Conservation (phyloP, 148 eudicot species). For the Camellia sinensis region DNA sequence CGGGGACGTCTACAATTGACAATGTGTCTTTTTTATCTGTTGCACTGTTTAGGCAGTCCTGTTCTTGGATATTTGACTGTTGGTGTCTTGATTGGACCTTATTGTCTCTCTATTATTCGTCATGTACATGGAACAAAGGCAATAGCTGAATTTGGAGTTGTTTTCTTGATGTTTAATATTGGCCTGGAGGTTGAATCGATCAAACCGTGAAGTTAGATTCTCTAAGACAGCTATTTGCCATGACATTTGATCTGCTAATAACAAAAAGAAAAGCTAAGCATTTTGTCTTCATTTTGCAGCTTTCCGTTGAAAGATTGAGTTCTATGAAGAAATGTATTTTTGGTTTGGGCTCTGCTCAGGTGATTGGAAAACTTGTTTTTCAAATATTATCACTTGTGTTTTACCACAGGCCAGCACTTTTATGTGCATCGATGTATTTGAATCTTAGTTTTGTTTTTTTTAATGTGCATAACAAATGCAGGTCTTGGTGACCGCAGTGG, state of each 20-base stretch:
- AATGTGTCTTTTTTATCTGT: conserved; percentile 2
- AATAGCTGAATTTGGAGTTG: conserved; percentile 98
- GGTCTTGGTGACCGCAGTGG: conserved; percentile 88
- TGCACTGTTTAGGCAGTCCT: conserved; percentile 78
- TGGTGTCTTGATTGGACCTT: conserved; percentile 98
- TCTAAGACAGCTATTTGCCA: not conserved
- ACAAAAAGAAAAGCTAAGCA: not conserved
- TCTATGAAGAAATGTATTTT: conserved; percentile 99
- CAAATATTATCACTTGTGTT: conserved; percentile 8
- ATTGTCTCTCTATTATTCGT: conserved; percentile 94
- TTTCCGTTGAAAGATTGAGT: conserved; percentile 96
- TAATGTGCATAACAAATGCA: conserved; percentile 24
- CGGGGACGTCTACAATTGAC: too few species aligned
- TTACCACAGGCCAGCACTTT: not conserved
- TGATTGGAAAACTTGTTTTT: conserved; percentile 19
- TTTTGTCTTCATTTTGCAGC: conserved; percentile 48
- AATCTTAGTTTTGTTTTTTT: not conserved
- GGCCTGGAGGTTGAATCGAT: conserved; percentile 81
- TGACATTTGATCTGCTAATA: conserved; percentile 6
- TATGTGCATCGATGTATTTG: conserved; percentile 4
- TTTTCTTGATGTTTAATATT: conserved; percentile 92
- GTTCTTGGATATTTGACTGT: conserved; percentile 97
- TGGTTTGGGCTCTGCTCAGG: conserved; percentile 99
- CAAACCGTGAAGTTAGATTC: conserved; percentile 17
- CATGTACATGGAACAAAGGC: conserved; percentile 98